A percentile compares a stretch with the other conserved stretches of the same genome.
Conservation (phyloP, 2,329 filamentous ascomycete species). For the Stagonosporopsis chrysanthemi region DNA sequence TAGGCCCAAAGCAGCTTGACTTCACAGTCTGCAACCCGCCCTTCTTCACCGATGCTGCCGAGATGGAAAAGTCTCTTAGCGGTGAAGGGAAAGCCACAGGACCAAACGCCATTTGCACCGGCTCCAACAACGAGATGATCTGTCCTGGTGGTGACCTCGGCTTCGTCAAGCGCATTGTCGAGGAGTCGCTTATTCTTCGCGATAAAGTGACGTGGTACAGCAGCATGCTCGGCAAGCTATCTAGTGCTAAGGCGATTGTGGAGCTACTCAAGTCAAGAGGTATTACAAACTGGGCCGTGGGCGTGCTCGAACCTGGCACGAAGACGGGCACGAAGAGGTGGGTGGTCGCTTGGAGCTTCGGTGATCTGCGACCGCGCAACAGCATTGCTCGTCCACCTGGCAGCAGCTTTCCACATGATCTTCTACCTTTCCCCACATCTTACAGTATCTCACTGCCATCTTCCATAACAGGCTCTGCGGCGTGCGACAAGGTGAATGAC, state of each 20-base stretch:
- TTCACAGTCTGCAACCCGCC: slow-evolving; percentile 96
- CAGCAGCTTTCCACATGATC: slow-evolving; percentile 55
- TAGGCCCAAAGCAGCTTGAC: slow-evolving; percentile 66
- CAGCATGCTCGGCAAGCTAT: slow-evolving; percentile 84
- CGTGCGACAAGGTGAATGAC: slow-evolving; percentile 52
- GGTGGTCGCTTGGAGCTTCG: slow-evolving; percentile 89
- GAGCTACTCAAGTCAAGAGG: slow-evolving; percentile 62
- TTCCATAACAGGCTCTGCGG: slow-evolving; percentile 29
- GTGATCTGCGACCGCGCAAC: slow-evolving; percentile 67
- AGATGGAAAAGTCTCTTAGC: slow-evolving; percentile 66
- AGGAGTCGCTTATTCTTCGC: slow-evolving; percentile 69
- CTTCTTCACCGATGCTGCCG: slow-evolving; percentile 80
- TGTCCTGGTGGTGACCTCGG: slow-evolving; percentile 77
- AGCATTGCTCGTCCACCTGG: slow-evolving; percentile 45
- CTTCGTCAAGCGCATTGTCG: slow-evolving; percentile 75
- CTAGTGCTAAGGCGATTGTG: slow-evolving; percentile 69
- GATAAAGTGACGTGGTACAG: slow-evolving; percentile 84
- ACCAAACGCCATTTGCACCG: slow-evolving; percentile 77
- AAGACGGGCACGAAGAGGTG: slow-evolving; percentile 79
- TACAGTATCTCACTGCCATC: slow-evolving; percentile 55
- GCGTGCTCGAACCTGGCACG: slow-evolving; percentile 71
- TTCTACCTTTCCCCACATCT: slow-evolving; percentile 62
- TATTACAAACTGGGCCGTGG: slow-evolving; percentile 82
- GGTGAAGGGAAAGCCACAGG: slow-evolving; percentile 71
- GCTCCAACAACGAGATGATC: slow-evolving; percentile 85